Evolutionary conservation across 2,329 filamentous ascomycete genomes (phyloP), one percentile per base, ranked within the genome.

Genomic region (Neophaeococcomyces aloes): DNA sequence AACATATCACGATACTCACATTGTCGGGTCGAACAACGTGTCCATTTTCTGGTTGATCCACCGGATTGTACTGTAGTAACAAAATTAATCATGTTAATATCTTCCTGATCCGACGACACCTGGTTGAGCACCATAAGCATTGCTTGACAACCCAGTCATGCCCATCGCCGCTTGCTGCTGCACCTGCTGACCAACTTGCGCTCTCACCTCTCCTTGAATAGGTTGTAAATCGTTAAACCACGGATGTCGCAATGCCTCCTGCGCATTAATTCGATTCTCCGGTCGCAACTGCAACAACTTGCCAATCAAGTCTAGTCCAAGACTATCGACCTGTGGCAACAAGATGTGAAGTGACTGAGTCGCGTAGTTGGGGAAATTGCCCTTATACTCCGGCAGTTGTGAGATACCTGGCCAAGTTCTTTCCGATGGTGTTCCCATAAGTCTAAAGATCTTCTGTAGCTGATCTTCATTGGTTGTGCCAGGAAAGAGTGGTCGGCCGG

Each of bases 381-480:
- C 76, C 71, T 96, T 95, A 73, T 96, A 98, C 65, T 98, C 91
- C n/a, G 89, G 87, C 57, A 94, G 88, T 59, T 89, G 82, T 15
- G 83, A 86, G 59, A 98, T 94, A 32, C 88, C 88, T 0, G 89
- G 89, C 91, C 91, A 98, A 3, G 84, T 87, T 34, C 87, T 80
- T 65, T 98, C 91, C 0, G 86, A 94, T 0, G 91, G 91, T 0
- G 91, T 98, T 49, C 91, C 91, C 91, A 98, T 98, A 48, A 98
- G 81, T 47, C 91, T 79, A 75, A 98, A 98, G 64, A 98, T 98
- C 62, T 93, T 87, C 51, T 94, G 76, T 40, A 96, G 80, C 64
- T 98, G 91, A 61, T 98, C 91, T 64, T 98, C 91, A 62, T 98
- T 98, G 29, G 91, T 95, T 1, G 91, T 98, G 46, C 91, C 91